phyloP scores from a whole-genome alignment of 768 basidiomycete genomes.

The Boletus insuetus region DNA sequence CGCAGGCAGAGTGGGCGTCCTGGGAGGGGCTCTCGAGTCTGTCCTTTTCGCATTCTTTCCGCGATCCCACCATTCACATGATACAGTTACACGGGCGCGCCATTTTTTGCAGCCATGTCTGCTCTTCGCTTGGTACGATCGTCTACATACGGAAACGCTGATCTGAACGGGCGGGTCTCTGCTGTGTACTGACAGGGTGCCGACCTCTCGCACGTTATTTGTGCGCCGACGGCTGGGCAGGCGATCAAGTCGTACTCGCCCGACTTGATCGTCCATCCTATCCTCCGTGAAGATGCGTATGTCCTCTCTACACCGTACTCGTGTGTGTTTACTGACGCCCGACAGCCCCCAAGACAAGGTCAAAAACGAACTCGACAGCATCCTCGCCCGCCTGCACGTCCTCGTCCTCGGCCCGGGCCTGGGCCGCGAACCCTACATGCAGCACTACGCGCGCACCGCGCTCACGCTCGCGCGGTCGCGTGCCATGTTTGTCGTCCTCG shows the following conservation, averaged over 20 bases:
- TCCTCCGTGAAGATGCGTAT: slow-evolving; percentile 68
- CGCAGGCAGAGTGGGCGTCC: slow-evolving; percentile 83
- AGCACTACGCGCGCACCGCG: slow-evolving; percentile 72
- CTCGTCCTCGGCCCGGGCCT: slow-evolving; percentile 94
- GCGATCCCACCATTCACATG: not conserved
- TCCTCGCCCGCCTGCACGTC: slow-evolving; percentile 86
- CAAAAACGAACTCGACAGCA: slow-evolving; percentile 51
- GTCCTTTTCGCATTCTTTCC: slow-evolving; percentile 23
- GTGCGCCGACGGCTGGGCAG: slow-evolving; percentile 85
- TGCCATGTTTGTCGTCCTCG: slow-evolving; percentile 88
- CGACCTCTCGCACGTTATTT: slow-evolving; percentile 96
- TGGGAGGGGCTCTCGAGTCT: slow-evolving; percentile 93
- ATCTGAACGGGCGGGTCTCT: too few species aligned
- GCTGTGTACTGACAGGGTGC: slow-evolving; percentile 55
- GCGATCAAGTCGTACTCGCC: slow-evolving; percentile 98
- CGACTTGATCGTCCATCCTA: slow-evolving; percentile 95
- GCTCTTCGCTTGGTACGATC: slow-evolving; percentile 71
- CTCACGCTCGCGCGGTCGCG: slow-evolving; percentile 66
- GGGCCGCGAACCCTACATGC: slow-evolving; percentile 90
- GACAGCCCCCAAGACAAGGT: slow-evolving; percentile 49
- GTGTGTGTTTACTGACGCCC: not conserved
- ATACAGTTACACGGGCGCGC: slow-evolving; percentile 90
- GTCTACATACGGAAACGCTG: not conserved
- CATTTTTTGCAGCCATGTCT: slow-evolving; percentile 92
- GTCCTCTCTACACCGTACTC: slow-evolving; percentile 21